Conservation (phyloP, 129 eudicot genomes). For the Heracleum sosnowskyi region DNA sequence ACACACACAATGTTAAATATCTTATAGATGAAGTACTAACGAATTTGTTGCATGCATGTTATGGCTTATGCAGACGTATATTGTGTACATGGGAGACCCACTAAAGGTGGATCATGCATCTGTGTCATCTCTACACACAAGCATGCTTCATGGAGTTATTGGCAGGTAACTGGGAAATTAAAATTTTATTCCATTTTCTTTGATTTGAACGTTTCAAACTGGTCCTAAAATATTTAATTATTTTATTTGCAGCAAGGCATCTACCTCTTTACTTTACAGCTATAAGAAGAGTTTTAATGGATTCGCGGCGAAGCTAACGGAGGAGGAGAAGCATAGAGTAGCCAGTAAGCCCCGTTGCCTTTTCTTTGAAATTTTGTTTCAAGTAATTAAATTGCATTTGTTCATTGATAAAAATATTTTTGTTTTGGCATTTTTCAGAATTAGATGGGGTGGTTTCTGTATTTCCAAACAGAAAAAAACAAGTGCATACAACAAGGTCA, state of each 20-base stretch:
- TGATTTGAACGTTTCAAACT: neutral
- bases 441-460: slow-evolving; percentile 46
- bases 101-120: slow-evolving; percentile 28
- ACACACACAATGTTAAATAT: neutral
- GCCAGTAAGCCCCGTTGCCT: neutral
- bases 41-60: neutral
- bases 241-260: slow-evolving; percentile 6
- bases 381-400: neutral
- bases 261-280: slow-evolving; percentile 8
- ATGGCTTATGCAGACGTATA: slow-evolving; percentile 26
- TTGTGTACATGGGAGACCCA: slow-evolving; percentile 47
- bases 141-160: slow-evolving; percentile 30
- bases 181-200: no score
- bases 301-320: slow-evolving; percentile 9
- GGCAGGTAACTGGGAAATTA: slow-evolving; percentile 22
- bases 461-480: slow-evolving; percentile 27
- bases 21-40: neutral
- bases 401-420: neutral
- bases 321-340: slow-evolving; percentile 10
- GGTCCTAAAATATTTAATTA: neutral
- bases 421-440: slow-evolving; percentile 10
- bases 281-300: slow-evolving; percentile 9
- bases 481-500: slow-evolving; percentile 48
- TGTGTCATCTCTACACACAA: slow-evolving; percentile 22
- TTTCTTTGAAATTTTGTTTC: neutral